These are phyloP conservation scores for Suhomyces atakaporum DNA, from an alignment of 1,139 yeast genomes.

Conservation along the genomic window DNA sequence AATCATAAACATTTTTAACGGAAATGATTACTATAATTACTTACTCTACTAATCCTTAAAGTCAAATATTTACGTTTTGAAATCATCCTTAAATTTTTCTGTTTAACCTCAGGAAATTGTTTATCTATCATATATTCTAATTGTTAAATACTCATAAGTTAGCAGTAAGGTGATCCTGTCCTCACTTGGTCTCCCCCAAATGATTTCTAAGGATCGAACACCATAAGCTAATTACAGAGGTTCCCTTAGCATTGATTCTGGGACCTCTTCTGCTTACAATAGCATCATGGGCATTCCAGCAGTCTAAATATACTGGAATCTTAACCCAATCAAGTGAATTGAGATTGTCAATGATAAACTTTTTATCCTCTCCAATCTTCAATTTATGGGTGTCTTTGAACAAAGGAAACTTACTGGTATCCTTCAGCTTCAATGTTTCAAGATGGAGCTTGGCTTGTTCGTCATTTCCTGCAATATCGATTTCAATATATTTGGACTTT, in stretches of 20 bases:
- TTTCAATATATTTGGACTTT: constrained; percentile 16
- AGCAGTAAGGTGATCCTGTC: no score
- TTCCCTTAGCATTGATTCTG: constrained; percentile 52
- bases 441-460: constrained; percentile 22
- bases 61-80: no score
- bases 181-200: constrained; percentile 15
- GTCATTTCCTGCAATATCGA: constrained; percentile 33
- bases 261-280: constrained; percentile 70
- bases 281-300: constrained; percentile 73
- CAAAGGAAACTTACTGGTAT: constrained; percentile 29
- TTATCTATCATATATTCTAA: no score
- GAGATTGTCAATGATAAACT: constrained; percentile 48
- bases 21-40: no score
- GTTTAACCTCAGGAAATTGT: no score
- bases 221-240: constrained; percentile 57
- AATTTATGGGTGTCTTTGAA: constrained; percentile 32
- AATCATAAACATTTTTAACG: no score
- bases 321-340: constrained; percentile 64
- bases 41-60: no score
- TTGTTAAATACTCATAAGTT: no score
- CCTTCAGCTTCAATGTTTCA: constrained; percentile 20
- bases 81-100: no score
- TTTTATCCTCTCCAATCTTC: constrained; percentile 44
- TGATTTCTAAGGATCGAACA: constrained; percentile 45
- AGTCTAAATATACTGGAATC: constrained; percentile 63